Evolutionary conservation across 257 asterid species (phyloP).

Genomic region (Verbena officinalis): DNA sequence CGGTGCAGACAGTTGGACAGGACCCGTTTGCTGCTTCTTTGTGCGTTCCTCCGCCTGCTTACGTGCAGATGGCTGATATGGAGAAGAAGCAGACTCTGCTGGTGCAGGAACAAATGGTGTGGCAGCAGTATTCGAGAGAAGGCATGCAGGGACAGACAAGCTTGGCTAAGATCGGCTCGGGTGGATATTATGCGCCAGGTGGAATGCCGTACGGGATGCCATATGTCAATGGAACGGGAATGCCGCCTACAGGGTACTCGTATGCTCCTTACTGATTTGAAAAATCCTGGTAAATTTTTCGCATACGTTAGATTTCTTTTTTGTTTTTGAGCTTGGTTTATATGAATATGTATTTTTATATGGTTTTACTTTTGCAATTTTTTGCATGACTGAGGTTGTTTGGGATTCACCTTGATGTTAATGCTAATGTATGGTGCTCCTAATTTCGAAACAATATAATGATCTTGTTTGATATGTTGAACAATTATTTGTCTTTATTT

Average conservation of each 20-base stretch:
- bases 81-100: conserved; percentile 76
- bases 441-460: not conserved
- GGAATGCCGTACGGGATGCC: conserved; percentile 84
- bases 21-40: conserved; percentile 90
- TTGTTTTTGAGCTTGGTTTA: conserved; percentile 18
- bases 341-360: conserved; percentile 44
- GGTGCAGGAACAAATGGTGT: conserved; percentile 76
- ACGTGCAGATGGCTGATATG: conserved; percentile 89
- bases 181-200: conserved; percentile 67
- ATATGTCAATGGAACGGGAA: conserved; percentile 55
- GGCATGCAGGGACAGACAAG: conserved; percentile 89
- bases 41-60: conserved; percentile 73
- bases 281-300: conserved; percentile 16
- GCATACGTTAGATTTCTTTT: conserved; percentile 32
- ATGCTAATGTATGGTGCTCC: conserved; percentile 28
- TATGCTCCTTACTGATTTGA: conserved; percentile 55
- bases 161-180: conserved; percentile 61
- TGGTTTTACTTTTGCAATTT: conserved; percentile 42
- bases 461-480: not conserved
- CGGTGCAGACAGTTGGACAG: conserved; percentile 66
- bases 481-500: not conserved
- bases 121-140: conserved; percentile 81
- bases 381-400: conserved; percentile 43
- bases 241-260: conserved; percentile 64
- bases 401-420: conserved; percentile 24